Conservation (phyloP, 805 yeast genomes). For the Cyberlindnera xishuangbannaensis region DNA sequence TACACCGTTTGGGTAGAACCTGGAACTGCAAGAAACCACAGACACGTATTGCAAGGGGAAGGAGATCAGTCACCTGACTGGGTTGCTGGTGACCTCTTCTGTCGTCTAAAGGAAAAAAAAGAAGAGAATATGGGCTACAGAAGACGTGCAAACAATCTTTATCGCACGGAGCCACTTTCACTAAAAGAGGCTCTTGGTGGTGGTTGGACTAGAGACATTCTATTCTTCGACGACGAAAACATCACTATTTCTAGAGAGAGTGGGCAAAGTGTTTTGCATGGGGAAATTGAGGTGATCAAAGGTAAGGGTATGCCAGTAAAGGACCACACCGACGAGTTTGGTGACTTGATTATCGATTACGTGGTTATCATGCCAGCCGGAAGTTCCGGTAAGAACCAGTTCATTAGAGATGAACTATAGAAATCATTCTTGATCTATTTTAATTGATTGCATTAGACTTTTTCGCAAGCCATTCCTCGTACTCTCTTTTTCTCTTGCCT, state of each 20-base stretch:
- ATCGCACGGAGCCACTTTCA: constrained; percentile 73
- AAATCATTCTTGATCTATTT: background rate
- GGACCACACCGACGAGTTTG: constrained; percentile 43
- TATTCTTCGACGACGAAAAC: constrained; percentile 58
- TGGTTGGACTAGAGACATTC: constrained; percentile 69
- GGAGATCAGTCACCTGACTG: constrained; percentile 82
- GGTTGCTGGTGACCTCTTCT: constrained; percentile 71
- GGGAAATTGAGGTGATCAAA: constrained; percentile 63
- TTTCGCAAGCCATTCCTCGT: constrained; percentile 36
- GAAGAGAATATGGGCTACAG: constrained; percentile 74
- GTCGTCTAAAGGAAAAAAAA: constrained; percentile 52
- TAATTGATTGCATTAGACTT: constrained; percentile 3
- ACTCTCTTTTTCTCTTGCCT: constrained; percentile 45
- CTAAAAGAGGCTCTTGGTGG: constrained; percentile 71
- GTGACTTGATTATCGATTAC: constrained; percentile 49
- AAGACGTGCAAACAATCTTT: constrained; percentile 67
- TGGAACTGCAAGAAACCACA: constrained; percentile 61
- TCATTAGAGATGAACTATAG: constrained; percentile 23
- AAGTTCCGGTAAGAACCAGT: constrained; percentile 13
- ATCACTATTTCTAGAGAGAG: constrained; percentile 37
- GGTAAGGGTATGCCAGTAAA: constrained; percentile 84
- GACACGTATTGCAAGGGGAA: constrained; percentile 60
- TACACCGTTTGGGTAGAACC: constrained; percentile 60
- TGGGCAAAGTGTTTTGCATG: constrained; percentile 53
- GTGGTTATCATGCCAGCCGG: constrained; percentile 41